Conservation (phyloP, 1,284 basidiomycete genomes). For the Sanghuangporus sanghuang region DNA sequence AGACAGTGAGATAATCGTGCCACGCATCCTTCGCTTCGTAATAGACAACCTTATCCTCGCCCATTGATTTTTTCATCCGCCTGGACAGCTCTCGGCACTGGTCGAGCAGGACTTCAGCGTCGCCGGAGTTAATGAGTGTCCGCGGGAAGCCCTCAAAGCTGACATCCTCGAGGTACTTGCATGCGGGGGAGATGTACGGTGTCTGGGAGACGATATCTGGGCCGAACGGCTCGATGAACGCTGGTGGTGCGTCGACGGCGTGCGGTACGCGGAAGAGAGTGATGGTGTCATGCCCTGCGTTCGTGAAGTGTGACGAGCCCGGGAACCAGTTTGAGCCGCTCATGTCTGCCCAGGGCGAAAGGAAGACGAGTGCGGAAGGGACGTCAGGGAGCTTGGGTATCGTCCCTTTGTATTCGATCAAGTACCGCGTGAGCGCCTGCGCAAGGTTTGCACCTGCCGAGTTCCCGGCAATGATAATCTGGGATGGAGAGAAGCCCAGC, state of each 20-base stretch:
- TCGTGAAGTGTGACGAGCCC: conserved; percentile 27
- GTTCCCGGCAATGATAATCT: conserved; percentile 49
- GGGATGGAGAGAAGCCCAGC: conserved; percentile 33
- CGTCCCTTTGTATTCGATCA: conserved; percentile 23
- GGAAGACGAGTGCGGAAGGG: conserved; percentile 46
- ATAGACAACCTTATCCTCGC: conserved; percentile 13
- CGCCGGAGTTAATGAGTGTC: conserved; percentile 50
- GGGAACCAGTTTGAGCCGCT: conserved; percentile 31
- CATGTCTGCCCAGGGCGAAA: conserved; percentile 57
- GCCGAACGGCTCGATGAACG: conserved; percentile 38
- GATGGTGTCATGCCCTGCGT: conserved; percentile 36
- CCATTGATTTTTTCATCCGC: conserved; percentile 31
- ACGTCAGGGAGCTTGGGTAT: conserved; percentile 33
- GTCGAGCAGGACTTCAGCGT: conserved; percentile 47
- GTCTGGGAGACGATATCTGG: conserved; percentile 36
- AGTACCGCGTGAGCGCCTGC: conserved; percentile 32
- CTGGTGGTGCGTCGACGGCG: conserved; percentile 15
- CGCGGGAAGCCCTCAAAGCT: conserved; percentile 48
- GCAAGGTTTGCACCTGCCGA: conserved; percentile 51
- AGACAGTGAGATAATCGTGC: conserved; percentile 31
- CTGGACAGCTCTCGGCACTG: conserved; percentile 38
- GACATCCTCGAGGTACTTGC: conserved; percentile 31
- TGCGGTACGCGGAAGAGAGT: conserved; percentile 9
- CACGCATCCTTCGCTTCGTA: conserved; percentile 21
- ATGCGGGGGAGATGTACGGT: conserved; percentile 53